phyloP scores from a whole-genome alignment of 169 alveolate species.

The Eimeria sp. region DNA sequence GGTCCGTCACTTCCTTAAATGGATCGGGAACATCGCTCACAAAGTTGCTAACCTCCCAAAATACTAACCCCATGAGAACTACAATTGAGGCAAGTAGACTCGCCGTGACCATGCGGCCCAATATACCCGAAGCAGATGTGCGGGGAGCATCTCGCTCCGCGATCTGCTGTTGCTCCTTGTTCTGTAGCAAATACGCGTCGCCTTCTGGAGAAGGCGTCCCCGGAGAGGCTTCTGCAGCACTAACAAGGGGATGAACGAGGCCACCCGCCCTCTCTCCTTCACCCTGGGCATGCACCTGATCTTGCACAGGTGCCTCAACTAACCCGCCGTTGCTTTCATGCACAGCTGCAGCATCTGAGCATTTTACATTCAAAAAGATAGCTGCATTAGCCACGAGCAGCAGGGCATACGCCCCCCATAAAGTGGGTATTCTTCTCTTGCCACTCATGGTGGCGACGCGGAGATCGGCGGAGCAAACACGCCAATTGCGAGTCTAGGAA shows the following conservation, averaged over 20 bases:
- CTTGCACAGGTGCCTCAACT: neutral
- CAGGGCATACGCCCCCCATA: neutral
- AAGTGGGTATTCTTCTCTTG: neutral
- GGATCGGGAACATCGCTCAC: slow-evolving; percentile 33
- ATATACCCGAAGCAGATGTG: neutral
- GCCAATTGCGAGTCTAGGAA: neutral
- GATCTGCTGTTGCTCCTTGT: neutral
- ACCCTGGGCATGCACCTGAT: neutral
- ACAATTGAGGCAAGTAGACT: slow-evolving; percentile 9
- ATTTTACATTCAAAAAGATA: neutral
- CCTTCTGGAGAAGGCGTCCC: neutral
- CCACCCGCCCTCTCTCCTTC: neutral
- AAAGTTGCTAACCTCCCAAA: slow-evolving; percentile 28
- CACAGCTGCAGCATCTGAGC: slow-evolving; percentile 15
- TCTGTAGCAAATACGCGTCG: neutral
- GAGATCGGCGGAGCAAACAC: neutral
- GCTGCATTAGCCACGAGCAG: neutral
- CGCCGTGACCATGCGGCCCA: neutral
- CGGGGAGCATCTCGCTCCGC: neutral
- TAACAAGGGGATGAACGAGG: neutral
- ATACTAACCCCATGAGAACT: neutral
- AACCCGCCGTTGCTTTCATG: neutral
- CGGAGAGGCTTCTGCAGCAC: neutral
- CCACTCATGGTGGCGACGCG: neutral
- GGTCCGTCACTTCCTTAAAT: neutral